Evolutionary conservation across 2,329 filamentous ascomycete species (phyloP).

Genomic region (Cladorrhinum sp.): DNA sequence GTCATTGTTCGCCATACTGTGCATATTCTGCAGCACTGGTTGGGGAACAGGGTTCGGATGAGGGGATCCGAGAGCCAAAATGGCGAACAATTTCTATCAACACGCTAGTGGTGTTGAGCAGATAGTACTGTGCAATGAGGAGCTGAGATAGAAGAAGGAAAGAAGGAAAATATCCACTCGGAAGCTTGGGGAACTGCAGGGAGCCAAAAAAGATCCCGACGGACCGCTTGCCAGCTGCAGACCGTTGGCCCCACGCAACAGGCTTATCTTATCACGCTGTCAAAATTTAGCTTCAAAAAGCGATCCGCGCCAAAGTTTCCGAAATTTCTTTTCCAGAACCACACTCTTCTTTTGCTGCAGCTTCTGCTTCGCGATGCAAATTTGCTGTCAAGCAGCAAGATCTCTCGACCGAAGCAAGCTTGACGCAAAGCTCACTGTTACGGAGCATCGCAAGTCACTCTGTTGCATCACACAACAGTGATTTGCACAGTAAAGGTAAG

Average conservation of each 20-base stretch:
- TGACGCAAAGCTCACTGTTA: background rate
- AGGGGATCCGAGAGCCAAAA: background rate
- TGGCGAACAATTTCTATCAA: background rate
- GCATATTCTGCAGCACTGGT: too few species aligned
- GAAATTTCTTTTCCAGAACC: background rate
- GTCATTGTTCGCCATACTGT: too few species aligned
- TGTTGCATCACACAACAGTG: background rate
- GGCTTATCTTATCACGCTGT: conserved; percentile 5
- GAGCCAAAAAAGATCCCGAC: background rate
- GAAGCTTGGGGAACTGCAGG: background rate
- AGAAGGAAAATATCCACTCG: too few species aligned
- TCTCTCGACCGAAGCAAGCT: background rate
- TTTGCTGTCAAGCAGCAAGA: background rate
- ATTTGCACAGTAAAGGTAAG: background rate
- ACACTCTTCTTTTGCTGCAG: background rate
- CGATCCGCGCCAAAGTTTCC: background rate
- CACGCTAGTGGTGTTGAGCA: background rate
- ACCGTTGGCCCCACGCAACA: background rate
- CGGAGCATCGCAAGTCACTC: background rate
- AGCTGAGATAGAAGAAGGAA: background rate
- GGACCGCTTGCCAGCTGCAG: background rate
- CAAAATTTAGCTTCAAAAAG: conserved; percentile 7
- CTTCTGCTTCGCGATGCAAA: background rate
- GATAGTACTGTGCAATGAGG: background rate
- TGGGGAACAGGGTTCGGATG: background rate